phyloP scores from a whole-genome alignment of 2,329 filamentous ascomycete genomes.

The Didymella keratinophila region DNA sequence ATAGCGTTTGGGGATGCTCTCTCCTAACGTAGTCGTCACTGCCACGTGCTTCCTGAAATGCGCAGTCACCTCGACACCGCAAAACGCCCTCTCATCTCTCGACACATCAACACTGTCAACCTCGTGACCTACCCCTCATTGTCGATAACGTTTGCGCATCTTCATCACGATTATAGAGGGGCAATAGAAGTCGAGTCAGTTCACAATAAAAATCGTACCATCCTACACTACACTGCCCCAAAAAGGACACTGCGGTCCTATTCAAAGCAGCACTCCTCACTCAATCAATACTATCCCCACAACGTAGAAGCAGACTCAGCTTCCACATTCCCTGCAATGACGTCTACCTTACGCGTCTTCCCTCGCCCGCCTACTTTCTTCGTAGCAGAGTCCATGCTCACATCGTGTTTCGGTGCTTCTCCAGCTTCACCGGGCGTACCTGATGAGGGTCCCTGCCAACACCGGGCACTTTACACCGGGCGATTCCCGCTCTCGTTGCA shows the following conservation, averaged over 20 bases:
- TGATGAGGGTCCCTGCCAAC: neutral
- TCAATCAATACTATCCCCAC: constrained; percentile 11
- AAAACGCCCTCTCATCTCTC: neutral
- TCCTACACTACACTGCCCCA: constrained; percentile 4
- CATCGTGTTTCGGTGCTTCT: constrained; percentile 13
- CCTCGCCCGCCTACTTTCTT: neutral
- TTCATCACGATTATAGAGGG: neutral
- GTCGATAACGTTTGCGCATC: neutral
- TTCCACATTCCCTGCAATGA: constrained; percentile 9
- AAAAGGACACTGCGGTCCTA: neutral
- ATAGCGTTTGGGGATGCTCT: neutral
- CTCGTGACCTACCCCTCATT: neutral
- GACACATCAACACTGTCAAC: neutral
- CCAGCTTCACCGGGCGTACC: constrained; percentile 9
- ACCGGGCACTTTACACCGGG: neutral
- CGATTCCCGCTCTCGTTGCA: constrained; percentile 1
- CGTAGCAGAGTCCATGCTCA: neutral
- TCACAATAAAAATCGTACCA: constrained; percentile 1
- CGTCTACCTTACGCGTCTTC: constrained; percentile 16
- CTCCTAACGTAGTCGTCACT: neutral
- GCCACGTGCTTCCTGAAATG: constrained; percentile 1
- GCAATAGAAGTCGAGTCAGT: constrained; percentile 3
- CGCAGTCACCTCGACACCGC: neutral
- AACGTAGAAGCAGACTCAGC: constrained; percentile 10
- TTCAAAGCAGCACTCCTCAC: neutral